A percentile compares a stretch with the other conserved stretches of the same genome.
phyloP scores from a whole-genome alignment of 257 asterid species.

The Primulina tabacum region DNA sequence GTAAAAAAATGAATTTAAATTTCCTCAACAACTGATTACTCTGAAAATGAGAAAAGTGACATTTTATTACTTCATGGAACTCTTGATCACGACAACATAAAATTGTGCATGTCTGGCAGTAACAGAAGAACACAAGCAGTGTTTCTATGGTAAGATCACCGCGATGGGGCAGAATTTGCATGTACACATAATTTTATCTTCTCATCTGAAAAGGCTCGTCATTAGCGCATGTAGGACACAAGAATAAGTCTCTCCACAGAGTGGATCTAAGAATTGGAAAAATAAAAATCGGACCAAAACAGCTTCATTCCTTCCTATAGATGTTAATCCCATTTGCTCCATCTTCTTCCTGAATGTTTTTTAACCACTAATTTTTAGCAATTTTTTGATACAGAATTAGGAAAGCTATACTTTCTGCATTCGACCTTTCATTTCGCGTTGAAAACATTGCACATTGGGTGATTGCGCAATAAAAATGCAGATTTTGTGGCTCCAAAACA shows the following conservation, averaged over 20 bases:
- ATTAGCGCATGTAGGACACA: no score
- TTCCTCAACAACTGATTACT: not conserved
- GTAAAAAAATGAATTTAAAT: no score
- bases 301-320: slow-evolving; percentile 42
- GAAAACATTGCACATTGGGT: not conserved
- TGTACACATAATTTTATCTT: no score
- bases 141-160: slow-evolving; percentile 18
- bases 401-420: not conserved
- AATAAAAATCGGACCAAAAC: slow-evolving; percentile 39
- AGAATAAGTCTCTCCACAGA: not conserved
- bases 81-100: not conserved
- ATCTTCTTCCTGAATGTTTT: slow-evolving; percentile 19
- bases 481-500: not conserved
- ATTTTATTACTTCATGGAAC: not conserved
- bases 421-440: not conserved
- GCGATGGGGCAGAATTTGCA: no score
- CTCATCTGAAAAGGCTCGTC: no score
- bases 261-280: not conserved
- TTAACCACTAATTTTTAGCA: not conserved
- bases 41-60: not conserved
- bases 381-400: not conserved
- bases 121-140: slow-evolving; percentile 43
- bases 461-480: not conserved
- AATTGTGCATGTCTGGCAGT: slow-evolving; percentile 2
- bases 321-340: not conserved